Base-by-base conservation (phyloP, 2,329 filamentous ascomycete genomes). In the Beauveria varroae region DNA sequence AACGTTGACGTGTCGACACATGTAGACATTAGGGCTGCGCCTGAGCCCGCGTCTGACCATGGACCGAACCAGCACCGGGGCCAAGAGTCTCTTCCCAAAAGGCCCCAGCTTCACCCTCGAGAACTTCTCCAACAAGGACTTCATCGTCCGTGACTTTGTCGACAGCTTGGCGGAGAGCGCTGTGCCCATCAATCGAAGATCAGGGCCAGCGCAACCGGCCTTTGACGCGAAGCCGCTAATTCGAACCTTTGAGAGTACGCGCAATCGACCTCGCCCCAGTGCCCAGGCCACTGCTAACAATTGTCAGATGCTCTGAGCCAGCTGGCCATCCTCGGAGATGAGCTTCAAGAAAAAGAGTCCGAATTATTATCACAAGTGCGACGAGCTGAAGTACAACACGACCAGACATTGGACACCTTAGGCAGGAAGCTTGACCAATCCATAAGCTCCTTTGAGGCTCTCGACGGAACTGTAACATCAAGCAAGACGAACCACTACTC, bases 221-320 rank as follows among this genome's bases (percentile, higher is more conserved):
- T 99, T 99, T 76, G 95, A 99, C 70, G 92, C 95, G 0, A 99
- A 99, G 76, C 96, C 95, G 37, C 80, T 99, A 68, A 99, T 99
- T 69, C 87, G 95, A 63, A 93, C 91, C 1, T 99, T 99, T 73
- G 95, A 99, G 71, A 86, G 84, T 86, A 77, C 5, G 53, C 40
- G 37, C 14, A 5, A 14, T 22, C 20, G n/a, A 20, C 22, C 30
- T 16, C 30, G 8, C 3, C 28, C 20, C 20, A 16, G 14, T 2
- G 22, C 40, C 40, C 22, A 40, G 16, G 52, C 65, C 65, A 49
- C 57, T 57, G 57, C 65, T 69, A 57, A 66, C 60, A 34, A 14
- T 24, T 46, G 61, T 6, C 55, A 87, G 85, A 81, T 76, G 84
- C 84, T 28, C 75, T 92, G 22, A 84, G 85, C 44, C 86, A 89